phyloP scores from a whole-genome alignment of 2,329 filamentous ascomycete genomes.

The Apiospora rasikravindrae region DNA sequence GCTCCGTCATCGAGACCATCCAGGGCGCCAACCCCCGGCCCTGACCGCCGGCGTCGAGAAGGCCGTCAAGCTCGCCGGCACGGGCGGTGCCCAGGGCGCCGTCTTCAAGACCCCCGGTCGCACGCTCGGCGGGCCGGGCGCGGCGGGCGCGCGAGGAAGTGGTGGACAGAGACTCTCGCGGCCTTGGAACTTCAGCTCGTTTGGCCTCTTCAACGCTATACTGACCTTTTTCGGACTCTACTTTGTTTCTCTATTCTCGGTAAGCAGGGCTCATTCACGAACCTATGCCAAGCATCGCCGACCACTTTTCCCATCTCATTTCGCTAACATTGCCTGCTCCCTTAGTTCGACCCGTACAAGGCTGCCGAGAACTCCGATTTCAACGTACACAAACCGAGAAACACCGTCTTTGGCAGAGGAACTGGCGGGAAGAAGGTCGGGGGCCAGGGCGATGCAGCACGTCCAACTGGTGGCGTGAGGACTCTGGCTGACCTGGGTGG shows the following conservation, averaged over 20 bases:
- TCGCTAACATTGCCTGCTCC: not conserved
- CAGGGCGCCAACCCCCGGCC: conserved; percentile 80
- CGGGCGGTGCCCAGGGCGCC: conserved; percentile 46
- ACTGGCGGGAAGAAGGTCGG: not conserved
- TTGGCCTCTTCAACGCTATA: conserved; percentile 54
- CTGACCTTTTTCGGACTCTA: conserved; percentile 66
- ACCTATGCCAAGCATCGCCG: not conserved
- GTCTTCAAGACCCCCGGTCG: conserved; percentile 61
- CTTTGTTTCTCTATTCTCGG: conserved; percentile 65
- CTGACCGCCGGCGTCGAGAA: conserved; percentile 80
- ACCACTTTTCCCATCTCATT: not conserved
- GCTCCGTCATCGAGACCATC: conserved; percentile 75
- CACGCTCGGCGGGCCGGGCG: conserved; percentile 55
- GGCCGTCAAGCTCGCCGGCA: conserved; percentile 59
- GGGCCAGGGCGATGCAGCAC: conserved; percentile 24
- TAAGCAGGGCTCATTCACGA: conserved; percentile 40
- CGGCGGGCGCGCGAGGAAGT: conserved; percentile 29
- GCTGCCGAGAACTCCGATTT: conserved; percentile 64
- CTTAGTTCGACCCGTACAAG: conserved; percentile 65
- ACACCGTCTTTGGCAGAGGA: conserved; percentile 30
- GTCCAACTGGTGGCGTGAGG: conserved; percentile 41
- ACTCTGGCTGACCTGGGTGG: conserved; percentile 59
- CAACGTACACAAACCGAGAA: conserved; percentile 54
- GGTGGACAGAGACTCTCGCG: conserved; percentile 28
- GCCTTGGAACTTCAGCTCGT: conserved; percentile 42